A percentile compares a stretch with the other conserved stretches of the same genome.
phyloP scores from a whole-genome alignment of 2,329 filamentous ascomycete genomes.

The Exserohilum turcica region DNA sequence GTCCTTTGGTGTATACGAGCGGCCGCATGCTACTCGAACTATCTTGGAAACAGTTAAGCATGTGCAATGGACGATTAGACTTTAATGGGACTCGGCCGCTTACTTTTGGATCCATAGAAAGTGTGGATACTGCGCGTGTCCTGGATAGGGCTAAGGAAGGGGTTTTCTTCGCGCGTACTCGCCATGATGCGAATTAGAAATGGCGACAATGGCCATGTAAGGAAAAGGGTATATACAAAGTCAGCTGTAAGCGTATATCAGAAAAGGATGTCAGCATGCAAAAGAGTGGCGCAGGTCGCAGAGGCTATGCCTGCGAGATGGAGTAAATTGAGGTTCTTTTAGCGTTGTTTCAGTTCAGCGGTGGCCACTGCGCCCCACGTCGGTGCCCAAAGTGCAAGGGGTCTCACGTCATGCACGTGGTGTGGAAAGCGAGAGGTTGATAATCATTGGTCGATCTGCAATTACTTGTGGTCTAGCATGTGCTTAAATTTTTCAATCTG shows the following conservation, averaged over 20 bases:
- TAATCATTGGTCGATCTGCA: background rate
- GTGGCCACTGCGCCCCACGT: slow-evolving; percentile 7
- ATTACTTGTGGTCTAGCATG: slow-evolving; percentile 48
- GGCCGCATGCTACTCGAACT: slow-evolving; percentile 10
- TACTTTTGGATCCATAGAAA: slow-evolving; percentile 7
- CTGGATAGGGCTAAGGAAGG: slow-evolving; percentile 9
- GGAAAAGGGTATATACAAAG: background rate
- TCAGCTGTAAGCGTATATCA: background rate
- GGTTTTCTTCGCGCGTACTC: slow-evolving; percentile 5
- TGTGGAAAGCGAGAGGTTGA: background rate
- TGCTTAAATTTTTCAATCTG: slow-evolving; percentile 61
- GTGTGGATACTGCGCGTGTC: slow-evolving; percentile 4
- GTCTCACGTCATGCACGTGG: background rate
- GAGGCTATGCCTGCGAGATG: slow-evolving; percentile 1
- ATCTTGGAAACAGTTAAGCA: slow-evolving; percentile 3
- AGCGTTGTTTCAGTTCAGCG: slow-evolving; percentile 5
- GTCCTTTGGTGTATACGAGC: slow-evolving; percentile 7
- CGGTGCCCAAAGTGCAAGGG: background rate
- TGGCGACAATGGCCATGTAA: background rate
- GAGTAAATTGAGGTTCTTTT: slow-evolving; percentile 3
- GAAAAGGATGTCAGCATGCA: background rate
- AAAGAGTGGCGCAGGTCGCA: slow-evolving; percentile 1
- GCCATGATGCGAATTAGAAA: slow-evolving; percentile 1
- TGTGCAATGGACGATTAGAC: background rate
- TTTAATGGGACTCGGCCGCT: background rate